Evolutionary conservation across 2,329 filamentous ascomycete species (phyloP).

Genomic region (Aspergillus latus): DNA sequence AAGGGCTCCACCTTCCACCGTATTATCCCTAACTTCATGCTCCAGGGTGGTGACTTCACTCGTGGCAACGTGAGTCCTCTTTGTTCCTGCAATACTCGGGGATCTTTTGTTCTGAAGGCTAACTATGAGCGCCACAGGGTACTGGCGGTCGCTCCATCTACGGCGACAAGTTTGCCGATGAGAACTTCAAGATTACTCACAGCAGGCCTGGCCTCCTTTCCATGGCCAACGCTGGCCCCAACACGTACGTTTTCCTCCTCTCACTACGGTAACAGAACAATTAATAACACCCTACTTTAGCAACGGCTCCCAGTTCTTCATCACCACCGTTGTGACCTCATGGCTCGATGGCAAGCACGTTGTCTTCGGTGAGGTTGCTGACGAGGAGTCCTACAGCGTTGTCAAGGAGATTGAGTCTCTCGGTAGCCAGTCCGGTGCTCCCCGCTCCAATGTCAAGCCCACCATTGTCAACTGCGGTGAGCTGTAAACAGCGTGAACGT

Average conservation of each 20-base stretch:
- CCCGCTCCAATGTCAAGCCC: constrained; percentile 55
- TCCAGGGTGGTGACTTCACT: constrained; percentile 95
- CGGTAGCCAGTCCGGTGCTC: constrained; percentile 54
- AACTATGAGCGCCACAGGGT: constrained; percentile 56
- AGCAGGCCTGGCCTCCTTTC: constrained; percentile 74
- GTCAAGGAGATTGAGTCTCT: constrained; percentile 61
- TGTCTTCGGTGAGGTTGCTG: constrained; percentile 65
- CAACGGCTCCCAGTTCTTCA: constrained; percentile 73
- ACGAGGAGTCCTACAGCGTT: constrained; percentile 53
- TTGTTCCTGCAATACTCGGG: neutral
- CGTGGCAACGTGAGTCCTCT: constrained; percentile 72
- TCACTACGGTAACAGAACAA: neutral
- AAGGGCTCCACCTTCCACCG: constrained; percentile 83
- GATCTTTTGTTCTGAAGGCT: constrained; percentile 3
- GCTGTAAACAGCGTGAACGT: constrained; percentile 34
- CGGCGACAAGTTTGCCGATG: constrained; percentile 87
- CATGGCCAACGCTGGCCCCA: constrained; percentile 93
- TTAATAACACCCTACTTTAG: constrained; percentile 26
- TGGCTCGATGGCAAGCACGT: constrained; percentile 71
- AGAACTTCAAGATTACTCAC: constrained; percentile 85
- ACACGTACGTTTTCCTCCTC: constrained; percentile 63
- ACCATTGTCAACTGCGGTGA: constrained; percentile 55
- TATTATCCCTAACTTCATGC: constrained; percentile 91
- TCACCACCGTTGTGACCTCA: constrained; percentile 66
- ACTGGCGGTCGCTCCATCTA: constrained; percentile 94